These are phyloP conservation scores for Neurospora sp. DNA, from an alignment of 495 filamentous ascomycete genomes.

Conservation along the genomic window DNA sequence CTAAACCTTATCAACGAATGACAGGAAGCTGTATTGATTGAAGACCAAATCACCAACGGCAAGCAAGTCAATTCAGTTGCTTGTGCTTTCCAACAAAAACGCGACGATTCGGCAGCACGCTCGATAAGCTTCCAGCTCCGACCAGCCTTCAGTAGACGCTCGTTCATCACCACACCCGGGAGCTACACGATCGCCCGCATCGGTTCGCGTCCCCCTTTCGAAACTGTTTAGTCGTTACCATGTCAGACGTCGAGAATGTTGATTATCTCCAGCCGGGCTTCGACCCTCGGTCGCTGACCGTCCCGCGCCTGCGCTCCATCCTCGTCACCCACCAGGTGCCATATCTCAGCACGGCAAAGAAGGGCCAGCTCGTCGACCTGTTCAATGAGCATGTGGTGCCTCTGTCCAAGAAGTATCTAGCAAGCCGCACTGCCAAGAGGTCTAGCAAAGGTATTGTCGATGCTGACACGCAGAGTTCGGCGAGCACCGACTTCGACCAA, in stretches of 20 bases:
- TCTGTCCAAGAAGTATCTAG: slow-evolving; percentile 61
- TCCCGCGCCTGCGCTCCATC: slow-evolving; percentile 78
- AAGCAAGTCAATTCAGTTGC: neutral
- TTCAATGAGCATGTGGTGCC: slow-evolving; percentile 74
- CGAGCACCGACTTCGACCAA: slow-evolving; percentile 28
- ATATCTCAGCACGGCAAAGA: slow-evolving; percentile 77
- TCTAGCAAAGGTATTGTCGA: slow-evolving; percentile 80
- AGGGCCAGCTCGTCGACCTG: slow-evolving; percentile 72
- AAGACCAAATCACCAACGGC: neutral
- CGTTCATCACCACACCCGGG: neutral
- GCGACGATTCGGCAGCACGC: neutral
- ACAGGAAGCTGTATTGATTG: neutral
- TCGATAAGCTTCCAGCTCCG: neutral
- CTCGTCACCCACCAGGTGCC: slow-evolving; percentile 75
- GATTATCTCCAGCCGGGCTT: slow-evolving; percentile 80
- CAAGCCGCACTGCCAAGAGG: slow-evolving; percentile 65
- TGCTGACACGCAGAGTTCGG: slow-evolving; percentile 43
- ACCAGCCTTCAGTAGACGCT: neutral
- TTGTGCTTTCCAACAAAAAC: neutral
- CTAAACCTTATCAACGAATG: neutral
- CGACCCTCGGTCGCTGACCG: slow-evolving; percentile 71
- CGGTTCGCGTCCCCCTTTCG: neutral
- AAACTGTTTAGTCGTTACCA: slow-evolving; percentile 22
- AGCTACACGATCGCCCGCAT: neutral
- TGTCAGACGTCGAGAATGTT: slow-evolving; percentile 54